Evolutionary conservation across 257 asterid genomes (phyloP), one percentile per base, ranked within the genome.

Genomic region (Solanum arcanum): DNA sequence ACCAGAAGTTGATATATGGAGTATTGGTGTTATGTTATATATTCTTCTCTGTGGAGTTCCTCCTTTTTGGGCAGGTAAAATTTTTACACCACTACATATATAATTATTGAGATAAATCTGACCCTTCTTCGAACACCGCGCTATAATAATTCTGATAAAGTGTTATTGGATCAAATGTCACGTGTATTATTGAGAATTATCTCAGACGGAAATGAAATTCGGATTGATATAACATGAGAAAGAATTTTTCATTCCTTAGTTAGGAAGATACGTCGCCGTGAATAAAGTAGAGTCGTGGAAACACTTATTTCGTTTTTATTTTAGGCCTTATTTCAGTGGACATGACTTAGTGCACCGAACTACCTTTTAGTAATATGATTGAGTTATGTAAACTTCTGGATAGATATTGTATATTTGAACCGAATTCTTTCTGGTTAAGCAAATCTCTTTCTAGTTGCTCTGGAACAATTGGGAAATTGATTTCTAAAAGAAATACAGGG

Each of bases 1-100:
- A 35, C 98, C 97, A 18, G 98, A 96, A 64, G 99, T 94, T 56
- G 98, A 95, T 88, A 95, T 96, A 33, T 96, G 99, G 99, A 96
- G 99, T 83, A 86, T 96, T 64, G 99, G 99, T 21, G 98, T 96
- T 72, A 96, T 96, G 99, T 88, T 96, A 41, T 96, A 95, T 85
- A 95, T 95, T 76, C 95, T 94, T 91, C 97, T 95, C 9, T 93
- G 94, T 69, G 98, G 98, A 16, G 98, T 95, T 87, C 98, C 98
- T 89, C 98, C 98, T 46, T 95, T 94, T 88, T 95, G 98, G 98
- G 98, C 98, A 88, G 96, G 96, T 91, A 42, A 41, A 69, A 29
- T 3, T 12, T 0, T n/a, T 0, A 23, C 83, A 39, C 42, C 42
- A 75, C 35, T 4, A 7, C 25, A 13, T 0, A 68, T 27, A 1